phyloP scores from a whole-genome alignment of 2,329 filamentous ascomycete species.

The Aspergillus brunneoviolaceus region DNA sequence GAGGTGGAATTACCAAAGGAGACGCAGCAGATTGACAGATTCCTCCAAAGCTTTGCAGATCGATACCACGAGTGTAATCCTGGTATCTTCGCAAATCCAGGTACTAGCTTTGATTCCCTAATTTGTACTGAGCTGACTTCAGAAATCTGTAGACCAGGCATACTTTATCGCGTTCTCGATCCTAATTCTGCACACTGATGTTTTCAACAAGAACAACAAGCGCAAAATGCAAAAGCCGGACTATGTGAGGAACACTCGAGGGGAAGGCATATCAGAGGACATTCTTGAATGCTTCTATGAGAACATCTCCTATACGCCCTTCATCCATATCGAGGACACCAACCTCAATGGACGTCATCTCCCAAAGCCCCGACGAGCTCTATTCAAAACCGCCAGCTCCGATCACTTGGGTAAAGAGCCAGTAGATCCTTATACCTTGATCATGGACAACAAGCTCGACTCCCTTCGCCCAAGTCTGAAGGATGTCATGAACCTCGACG shows the following conservation, averaged over 20 bases:
- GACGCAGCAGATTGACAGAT: conserved; percentile 95
- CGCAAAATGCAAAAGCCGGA: conserved; percentile 96
- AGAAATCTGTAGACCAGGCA: conserved; percentile 68
- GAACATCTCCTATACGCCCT: conserved; percentile 97
- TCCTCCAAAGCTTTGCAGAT: conserved; percentile 90
- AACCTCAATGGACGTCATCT: conserved; percentile 69
- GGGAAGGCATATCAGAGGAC: conserved; percentile 89
- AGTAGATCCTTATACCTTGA: conserved; percentile 91
- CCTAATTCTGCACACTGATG: conserved; percentile 92
- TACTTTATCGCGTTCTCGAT: conserved; percentile 98
- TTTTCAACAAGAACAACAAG: conserved; percentile 99
- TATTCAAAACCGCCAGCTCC: conserved; percentile 64
- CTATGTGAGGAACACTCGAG: conserved; percentile 91
- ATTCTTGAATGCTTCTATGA: conserved; percentile 96
- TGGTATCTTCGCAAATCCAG: conserved; percentile 81
- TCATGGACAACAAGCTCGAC: conserved; percentile 86
- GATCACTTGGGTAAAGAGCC: conserved; percentile 76
- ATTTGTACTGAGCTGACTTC: background rate
- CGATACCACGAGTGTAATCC: conserved; percentile 98
- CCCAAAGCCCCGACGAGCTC: conserved; percentile 68
- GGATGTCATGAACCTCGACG: conserved; percentile 89
- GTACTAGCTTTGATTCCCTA: conserved; percentile 33
- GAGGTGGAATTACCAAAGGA: conserved; percentile 95
- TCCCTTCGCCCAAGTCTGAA: conserved; percentile 78
- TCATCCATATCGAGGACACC: conserved; percentile 94